phyloP scores from a whole-genome alignment of 805 yeast genomes.

The Wickerhamomyces kurtzmanii region DNA sequence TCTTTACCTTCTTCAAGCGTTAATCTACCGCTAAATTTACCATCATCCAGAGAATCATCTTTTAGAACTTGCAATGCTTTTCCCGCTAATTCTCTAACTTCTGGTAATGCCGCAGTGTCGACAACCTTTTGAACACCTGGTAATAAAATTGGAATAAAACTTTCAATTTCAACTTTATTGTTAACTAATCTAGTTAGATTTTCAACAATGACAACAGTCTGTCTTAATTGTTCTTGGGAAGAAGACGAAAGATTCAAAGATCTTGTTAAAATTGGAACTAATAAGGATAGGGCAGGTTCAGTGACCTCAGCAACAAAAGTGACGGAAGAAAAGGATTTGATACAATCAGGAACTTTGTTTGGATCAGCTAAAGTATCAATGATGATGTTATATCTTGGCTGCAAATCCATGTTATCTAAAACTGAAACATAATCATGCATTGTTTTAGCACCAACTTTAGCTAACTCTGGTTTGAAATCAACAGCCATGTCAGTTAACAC shows the following conservation, averaged over 20 bases:
- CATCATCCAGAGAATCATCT: slow-evolving; percentile 70
- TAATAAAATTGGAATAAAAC: slow-evolving; percentile 72
- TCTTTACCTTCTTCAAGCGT: slow-evolving; percentile 40
- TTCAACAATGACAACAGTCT: slow-evolving; percentile 92
- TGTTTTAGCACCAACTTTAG: slow-evolving; percentile 71
- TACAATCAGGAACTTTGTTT: slow-evolving; percentile 76
- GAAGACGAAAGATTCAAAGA: slow-evolving; percentile 77
- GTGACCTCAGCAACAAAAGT: slow-evolving; percentile 98
- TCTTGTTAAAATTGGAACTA: slow-evolving; percentile 88
- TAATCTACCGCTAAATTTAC: slow-evolving; percentile 71
- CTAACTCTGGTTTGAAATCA: slow-evolving; percentile 93
- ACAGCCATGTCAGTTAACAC: slow-evolving; percentile 82
- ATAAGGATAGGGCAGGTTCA: slow-evolving; percentile 82
- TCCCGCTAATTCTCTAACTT: slow-evolving; percentile 86
- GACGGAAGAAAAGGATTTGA: slow-evolving; percentile 82
- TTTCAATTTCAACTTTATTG: slow-evolving; percentile 84
- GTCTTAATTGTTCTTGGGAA: slow-evolving; percentile 93
- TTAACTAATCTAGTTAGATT: slow-evolving; percentile 92
- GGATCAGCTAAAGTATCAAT: slow-evolving; percentile 90
- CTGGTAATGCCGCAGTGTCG: slow-evolving; percentile 88
- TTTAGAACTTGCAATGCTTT: slow-evolving; percentile 78
- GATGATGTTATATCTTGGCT: slow-evolving; percentile 75
- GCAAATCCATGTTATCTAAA: slow-evolving; percentile 86
- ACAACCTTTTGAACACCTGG: slow-evolving; percentile 92
- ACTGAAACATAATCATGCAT: slow-evolving; percentile 66